Conservation (phyloP, 768 basidiomycete genomes). For the Trametes meyenii region DNA sequence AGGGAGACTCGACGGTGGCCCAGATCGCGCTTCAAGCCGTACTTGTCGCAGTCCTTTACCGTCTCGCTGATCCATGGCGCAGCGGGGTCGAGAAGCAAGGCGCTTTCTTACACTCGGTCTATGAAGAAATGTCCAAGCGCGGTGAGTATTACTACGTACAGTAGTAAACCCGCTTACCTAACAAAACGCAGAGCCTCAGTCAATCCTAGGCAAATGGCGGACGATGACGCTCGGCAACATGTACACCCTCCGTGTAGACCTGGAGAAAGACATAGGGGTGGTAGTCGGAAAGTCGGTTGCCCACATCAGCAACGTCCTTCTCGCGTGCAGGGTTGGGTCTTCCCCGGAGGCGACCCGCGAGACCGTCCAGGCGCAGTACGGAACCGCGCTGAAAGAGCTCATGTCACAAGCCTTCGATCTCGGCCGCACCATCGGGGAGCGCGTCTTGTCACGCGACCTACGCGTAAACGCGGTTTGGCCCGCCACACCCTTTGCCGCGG, state of each 20-base stretch:
- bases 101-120: constrained; percentile 5
- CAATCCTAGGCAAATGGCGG: constrained; percentile 19
- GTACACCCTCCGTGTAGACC: background rate
- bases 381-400: constrained; percentile 1
- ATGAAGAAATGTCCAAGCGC: constrained; percentile 9
- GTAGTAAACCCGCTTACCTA: background rate
- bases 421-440: constrained; percentile 12
- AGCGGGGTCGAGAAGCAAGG: background rate
- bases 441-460: constrained; percentile 15
- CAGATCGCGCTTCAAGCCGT: constrained; percentile 22
- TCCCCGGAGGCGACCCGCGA: background rate
- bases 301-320: constrained; percentile 1
- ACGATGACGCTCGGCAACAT: constrained; percentile 12
- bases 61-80: constrained; percentile 5
- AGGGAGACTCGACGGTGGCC: constrained; percentile 2
- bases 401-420: constrained; percentile 8
- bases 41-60: background rate
- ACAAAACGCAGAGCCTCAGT: constrained; percentile 13
- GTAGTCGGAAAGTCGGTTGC: background rate
- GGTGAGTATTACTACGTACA: background rate
- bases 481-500: background rate
- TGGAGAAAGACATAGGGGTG: no score
- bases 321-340: constrained; percentile 2
- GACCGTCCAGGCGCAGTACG: background rate
- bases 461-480: background rate